A percentile compares a stretch with the other conserved stretches of the same genome.
Conservation (phyloP, 176 grass and related monocot species). For the Urochloa ruziziensis region DNA sequence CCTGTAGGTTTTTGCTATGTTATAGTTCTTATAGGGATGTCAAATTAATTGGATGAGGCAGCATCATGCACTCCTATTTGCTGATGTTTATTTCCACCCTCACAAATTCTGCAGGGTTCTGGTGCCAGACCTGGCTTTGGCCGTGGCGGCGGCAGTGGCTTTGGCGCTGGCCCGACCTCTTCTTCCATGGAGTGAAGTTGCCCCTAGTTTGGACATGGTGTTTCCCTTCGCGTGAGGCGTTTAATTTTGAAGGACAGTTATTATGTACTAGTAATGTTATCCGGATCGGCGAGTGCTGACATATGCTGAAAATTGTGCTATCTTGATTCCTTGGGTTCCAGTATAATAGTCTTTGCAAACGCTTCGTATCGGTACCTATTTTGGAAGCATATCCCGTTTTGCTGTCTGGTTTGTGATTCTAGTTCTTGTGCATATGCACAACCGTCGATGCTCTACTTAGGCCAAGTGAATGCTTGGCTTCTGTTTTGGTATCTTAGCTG, state of each 20-base stretch:
- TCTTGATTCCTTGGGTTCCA: background rate
- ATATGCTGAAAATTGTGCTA: conserved; percentile 24
- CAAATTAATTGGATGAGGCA: too few species aligned
- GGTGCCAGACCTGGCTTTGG: conserved; percentile 81
- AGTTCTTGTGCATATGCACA: too few species aligned
- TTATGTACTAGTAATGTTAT: conserved; percentile 48
- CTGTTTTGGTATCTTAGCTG: too few species aligned
- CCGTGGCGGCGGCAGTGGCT: conserved; percentile 66
- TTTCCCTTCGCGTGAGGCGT: conserved; percentile 21
- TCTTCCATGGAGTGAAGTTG: conserved; percentile 73
- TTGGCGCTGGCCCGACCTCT: conserved; percentile 54
- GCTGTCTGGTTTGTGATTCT: background rate
- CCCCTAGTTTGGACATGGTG: conserved; percentile 37
- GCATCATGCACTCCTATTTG: background rate
- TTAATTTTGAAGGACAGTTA: conserved; percentile 45
- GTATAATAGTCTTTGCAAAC: conserved; percentile 36
- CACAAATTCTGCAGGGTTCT: conserved; percentile 45
- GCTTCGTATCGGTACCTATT: background rate
- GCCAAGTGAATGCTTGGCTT: too few species aligned
- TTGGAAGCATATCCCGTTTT: background rate
- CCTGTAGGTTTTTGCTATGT: too few species aligned
- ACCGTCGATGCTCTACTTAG: too few species aligned
- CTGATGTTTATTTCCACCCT: background rate
- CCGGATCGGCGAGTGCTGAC: conserved; percentile 32
- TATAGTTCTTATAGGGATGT: too few species aligned